Conservation (phyloP, 768 basidiomycete species). For the Boletellus ananiceps region DNA sequence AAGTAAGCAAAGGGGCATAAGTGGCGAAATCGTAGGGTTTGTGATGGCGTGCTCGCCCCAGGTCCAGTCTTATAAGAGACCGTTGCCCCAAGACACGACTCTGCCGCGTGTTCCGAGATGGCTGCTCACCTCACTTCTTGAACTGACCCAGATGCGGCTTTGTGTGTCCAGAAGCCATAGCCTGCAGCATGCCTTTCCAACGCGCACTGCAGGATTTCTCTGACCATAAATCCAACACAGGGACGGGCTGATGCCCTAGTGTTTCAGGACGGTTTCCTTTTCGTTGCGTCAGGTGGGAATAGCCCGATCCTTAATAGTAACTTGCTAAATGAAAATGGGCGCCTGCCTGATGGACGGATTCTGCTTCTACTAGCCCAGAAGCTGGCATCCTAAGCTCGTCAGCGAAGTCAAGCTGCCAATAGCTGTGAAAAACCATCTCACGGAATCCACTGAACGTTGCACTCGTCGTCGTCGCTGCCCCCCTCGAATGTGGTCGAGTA, state of each 20-base stretch:
- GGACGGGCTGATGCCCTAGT: conserved; percentile 1
- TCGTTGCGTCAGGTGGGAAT: conserved; percentile 21
- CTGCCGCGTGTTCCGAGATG: conserved; percentile 27
- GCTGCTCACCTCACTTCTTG: conserved; percentile 25
- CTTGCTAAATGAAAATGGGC: conserved; percentile 15
- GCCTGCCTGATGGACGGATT: conserved; percentile 5
- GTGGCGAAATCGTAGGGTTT: conserved; percentile 14
- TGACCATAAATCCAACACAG: conserved; percentile 5
- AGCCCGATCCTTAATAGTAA: conserved; percentile 14
- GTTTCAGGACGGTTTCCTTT: not conserved
- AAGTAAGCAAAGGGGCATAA: conserved; percentile 24
- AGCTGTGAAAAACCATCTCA: not conserved
- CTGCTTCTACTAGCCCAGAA: not conserved
- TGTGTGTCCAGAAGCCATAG: conserved; percentile 20
- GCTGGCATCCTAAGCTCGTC: not conserved
- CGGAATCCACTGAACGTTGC: not conserved
- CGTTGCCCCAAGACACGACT: conserved; percentile 31
- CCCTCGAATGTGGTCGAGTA: too few relatives aligned
- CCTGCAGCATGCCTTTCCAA: conserved; percentile 25
- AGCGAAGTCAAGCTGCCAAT: not conserved
- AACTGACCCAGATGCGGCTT: conserved; percentile 18
- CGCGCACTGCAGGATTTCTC: conserved; percentile 12
- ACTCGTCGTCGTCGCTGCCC: too few relatives aligned
- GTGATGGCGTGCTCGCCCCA: conserved; percentile 10
- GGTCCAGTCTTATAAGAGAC: conserved; percentile 28